Conservation (phyloP, 1,284 basidiomycete species). For the Malassezia globosa region DNA sequence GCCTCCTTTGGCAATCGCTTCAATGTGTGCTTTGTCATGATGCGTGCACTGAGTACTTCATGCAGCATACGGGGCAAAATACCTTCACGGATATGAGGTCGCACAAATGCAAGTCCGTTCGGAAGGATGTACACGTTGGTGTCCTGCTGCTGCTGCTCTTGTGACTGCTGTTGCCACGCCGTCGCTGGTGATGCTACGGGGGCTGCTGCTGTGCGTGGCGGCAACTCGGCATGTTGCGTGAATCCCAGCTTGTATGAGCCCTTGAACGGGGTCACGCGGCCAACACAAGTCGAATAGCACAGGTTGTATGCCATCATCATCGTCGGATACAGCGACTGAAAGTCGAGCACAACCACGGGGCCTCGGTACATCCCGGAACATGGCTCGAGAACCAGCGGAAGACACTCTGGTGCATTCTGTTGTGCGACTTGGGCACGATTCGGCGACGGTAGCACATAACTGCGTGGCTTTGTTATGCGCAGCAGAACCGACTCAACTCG, state of each 20-base stretch:
- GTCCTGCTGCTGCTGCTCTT: constrained; percentile 57
- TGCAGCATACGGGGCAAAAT: constrained; percentile 80
- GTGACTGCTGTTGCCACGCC: too few species aligned
- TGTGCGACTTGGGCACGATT: constrained; percentile 48
- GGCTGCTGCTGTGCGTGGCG: background rate
- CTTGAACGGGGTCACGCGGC: constrained; percentile 69
- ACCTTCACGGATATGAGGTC: constrained; percentile 69
- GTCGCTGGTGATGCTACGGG: constrained; percentile 62
- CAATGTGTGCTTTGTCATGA: constrained; percentile 95
- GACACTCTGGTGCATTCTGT: constrained; percentile 89
- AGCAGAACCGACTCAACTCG: constrained; percentile 99
- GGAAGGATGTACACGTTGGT: constrained; percentile 61
- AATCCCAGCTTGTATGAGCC: constrained; percentile 74
- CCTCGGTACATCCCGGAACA: constrained; percentile 81
- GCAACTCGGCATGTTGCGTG: constrained; percentile 55
- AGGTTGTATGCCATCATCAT: constrained; percentile 94
- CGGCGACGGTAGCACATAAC: constrained; percentile 47
- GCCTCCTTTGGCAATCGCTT: constrained; percentile 61
- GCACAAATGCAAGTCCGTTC: constrained; percentile 88
- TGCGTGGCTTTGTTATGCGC: constrained; percentile 92
- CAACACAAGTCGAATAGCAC: constrained; percentile 68
- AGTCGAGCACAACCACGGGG: constrained; percentile 83
- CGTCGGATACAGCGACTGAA: constrained; percentile 88
- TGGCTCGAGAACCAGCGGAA: constrained; percentile 89
- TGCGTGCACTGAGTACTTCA: constrained; percentile 85